phyloP scores from a whole-genome alignment of 78 protist species.

The Dictyostelium intermedium region DNA sequence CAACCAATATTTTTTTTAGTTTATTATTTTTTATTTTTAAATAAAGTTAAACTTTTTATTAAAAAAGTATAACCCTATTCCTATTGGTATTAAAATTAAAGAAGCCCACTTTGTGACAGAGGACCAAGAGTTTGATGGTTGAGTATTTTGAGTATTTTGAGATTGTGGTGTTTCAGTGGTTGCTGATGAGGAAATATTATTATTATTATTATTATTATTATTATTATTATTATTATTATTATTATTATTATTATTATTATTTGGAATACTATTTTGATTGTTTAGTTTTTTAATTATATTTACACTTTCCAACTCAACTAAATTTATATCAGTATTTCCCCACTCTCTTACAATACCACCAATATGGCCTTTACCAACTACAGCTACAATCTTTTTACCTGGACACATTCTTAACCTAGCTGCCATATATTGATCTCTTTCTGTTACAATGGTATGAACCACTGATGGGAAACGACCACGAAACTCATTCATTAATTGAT shows the following conservation, averaged over 20 bases:
- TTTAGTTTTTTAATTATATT: background rate
- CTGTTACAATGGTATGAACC: constrained; percentile 63
- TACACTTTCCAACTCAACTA: constrained; percentile 34
- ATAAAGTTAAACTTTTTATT: constrained; percentile 27
- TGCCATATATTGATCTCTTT: constrained; percentile 79
- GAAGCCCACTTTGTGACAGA: constrained; percentile 64
- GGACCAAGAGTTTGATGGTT: background rate
- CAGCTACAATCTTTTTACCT: constrained; percentile 69
- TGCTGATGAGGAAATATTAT: background rate
- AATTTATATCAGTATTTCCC: constrained; percentile 30
- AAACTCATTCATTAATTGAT: constrained; percentile 40
- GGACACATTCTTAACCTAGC: constrained; percentile 57
- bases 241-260: background rate
- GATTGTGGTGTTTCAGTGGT: background rate
- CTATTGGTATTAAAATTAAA: constrained; percentile 35
- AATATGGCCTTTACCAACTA: constrained; percentile 72
- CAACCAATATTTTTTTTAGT: no score
- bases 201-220: background rate
- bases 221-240: background rate
- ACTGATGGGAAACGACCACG: constrained; percentile 56
- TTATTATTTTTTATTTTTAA: background rate
- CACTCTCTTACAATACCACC: constrained; percentile 60
- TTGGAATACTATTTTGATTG: no score
- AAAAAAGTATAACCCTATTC: constrained; percentile 2
- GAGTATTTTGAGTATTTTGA: no score